Conservation (phyloP, 768 basidiomycete genomes). For the Tubosaeta sp. region DNA sequence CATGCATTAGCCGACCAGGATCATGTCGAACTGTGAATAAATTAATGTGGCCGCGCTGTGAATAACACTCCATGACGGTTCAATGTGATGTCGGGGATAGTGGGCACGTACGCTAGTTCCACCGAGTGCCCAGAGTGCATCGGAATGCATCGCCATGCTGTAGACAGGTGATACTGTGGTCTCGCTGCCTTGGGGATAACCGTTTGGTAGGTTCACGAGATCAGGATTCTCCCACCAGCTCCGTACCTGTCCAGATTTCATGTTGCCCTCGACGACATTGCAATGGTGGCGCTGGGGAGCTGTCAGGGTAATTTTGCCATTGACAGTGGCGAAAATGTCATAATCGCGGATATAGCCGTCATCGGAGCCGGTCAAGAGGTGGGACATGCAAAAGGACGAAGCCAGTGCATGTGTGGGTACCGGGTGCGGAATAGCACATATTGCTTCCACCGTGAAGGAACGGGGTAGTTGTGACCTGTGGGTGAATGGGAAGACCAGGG, state of each 20-base stretch:
- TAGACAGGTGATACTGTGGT: constrained; percentile 68
- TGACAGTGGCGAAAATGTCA: constrained; percentile 85
- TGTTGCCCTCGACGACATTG: constrained; percentile 86
- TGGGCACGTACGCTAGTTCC: constrained; percentile 70
- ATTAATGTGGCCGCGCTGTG: constrained; percentile 84
- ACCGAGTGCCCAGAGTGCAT: constrained; percentile 88
- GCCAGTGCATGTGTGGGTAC: constrained; percentile 86
- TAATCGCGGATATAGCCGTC: constrained; percentile 93
- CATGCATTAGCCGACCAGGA: constrained; percentile 73
- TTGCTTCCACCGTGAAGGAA: constrained; percentile 82
- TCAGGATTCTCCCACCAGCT: constrained; percentile 86
- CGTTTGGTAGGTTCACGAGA: constrained; percentile 15
- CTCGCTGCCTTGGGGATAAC: constrained; percentile 45
- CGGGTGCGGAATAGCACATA: constrained; percentile 88
- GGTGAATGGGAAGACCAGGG: constrained; percentile 33
- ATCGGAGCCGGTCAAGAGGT: constrained; percentile 86
- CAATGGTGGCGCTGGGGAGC: constrained; percentile 87
- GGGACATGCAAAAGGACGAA: constrained; percentile 79
- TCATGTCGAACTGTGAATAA: constrained; percentile 91
- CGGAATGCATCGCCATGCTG: constrained; percentile 86
- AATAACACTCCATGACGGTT: constrained; percentile 15
- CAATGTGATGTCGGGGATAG: constrained; percentile 14
- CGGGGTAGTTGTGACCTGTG: constrained; percentile 38
- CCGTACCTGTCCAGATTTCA: constrained; percentile 82
- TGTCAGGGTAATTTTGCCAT: constrained; percentile 81